These are phyloP conservation scores for Colletotrichum sojae DNA, from an alignment of 2,329 filamentous ascomycete species.

Conservation along the genomic window DNA sequence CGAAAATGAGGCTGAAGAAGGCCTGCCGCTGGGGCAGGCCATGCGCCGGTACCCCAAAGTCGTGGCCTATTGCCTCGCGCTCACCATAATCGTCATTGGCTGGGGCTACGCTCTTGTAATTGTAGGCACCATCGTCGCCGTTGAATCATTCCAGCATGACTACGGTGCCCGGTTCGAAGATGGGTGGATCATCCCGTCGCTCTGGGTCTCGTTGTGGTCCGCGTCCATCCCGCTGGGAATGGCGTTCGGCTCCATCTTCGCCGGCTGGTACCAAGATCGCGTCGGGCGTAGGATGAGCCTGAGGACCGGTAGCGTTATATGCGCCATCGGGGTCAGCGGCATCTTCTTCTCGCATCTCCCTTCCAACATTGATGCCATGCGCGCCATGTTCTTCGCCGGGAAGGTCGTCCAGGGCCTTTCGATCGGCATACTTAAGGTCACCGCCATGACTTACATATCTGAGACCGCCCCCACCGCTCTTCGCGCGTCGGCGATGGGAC, in stretches of 20 bases:
- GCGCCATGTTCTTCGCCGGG: conserved; percentile 46
- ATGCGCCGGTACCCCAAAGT: conserved; percentile 47
- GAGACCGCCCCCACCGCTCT: conserved; percentile 47
- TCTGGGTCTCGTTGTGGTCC: conserved; percentile 49
- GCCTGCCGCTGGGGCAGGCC: conserved; percentile 46
- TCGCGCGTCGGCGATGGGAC: conserved; percentile 47
- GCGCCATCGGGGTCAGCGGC: conserved; percentile 43
- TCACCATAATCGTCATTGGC: conserved; percentile 48
- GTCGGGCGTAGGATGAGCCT: conserved; percentile 47
- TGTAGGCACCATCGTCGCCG: conserved; percentile 47
- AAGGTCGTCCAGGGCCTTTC: conserved; percentile 47
- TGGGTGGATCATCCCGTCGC: conserved; percentile 44
- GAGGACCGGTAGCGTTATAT: conserved; percentile 45
- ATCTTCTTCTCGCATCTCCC: conserved; percentile 48
- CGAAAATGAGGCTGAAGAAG: conserved; percentile 18
- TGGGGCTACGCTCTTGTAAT: conserved; percentile 49
- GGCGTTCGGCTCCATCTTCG: conserved; percentile 45
- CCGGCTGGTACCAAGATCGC: conserved; percentile 48
- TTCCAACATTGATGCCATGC: conserved; percentile 28
- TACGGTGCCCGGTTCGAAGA: conserved; percentile 46
- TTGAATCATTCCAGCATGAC: conserved; percentile 48
- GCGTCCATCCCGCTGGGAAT: conserved; percentile 44
- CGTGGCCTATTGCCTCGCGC: conserved; percentile 45
- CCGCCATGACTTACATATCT: conserved; percentile 55
- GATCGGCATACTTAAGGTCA: conserved; percentile 46